phyloP scores from a whole-genome alignment of 2,329 filamentous ascomycete species.

The Xylariaceae sp. region DNA sequence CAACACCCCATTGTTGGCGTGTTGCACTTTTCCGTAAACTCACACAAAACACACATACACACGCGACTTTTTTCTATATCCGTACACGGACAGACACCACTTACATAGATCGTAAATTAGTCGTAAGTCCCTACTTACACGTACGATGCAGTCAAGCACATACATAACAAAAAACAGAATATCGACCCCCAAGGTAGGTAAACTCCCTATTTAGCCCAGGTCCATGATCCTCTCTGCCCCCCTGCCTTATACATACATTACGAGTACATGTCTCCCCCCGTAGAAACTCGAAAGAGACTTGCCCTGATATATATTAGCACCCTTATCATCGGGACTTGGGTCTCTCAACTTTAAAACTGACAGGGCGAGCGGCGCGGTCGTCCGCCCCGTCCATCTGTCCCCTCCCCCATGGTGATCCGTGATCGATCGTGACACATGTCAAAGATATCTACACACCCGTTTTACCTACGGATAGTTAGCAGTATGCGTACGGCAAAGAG shows the following conservation, averaged over 20 bases:
- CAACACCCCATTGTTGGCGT: neutral
- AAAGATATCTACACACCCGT: neutral
- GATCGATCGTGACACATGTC: neutral
- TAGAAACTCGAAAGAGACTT: too few species aligned
- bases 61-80: too few species aligned
- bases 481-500: too few species aligned
- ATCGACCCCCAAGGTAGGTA: neutral
- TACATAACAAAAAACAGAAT: neutral
- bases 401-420: neutral
- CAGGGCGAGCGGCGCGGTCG: too few species aligned
- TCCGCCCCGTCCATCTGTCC: too few species aligned
- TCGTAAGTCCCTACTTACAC: neutral
- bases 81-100: too few species aligned
- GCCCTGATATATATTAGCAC: neutral
- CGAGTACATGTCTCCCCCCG: too few species aligned
- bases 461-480: neutral
- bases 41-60: too few species aligned
- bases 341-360: too few species aligned
- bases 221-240: too few species aligned
- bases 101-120: too few species aligned
- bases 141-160: neutral
- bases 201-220: neutral
- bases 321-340: neutral
- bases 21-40: neutral
- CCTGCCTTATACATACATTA: too few species aligned